Base-by-base conservation (phyloP, 495 filamentous ascomycete species). In the Xylaria curta region DNA sequence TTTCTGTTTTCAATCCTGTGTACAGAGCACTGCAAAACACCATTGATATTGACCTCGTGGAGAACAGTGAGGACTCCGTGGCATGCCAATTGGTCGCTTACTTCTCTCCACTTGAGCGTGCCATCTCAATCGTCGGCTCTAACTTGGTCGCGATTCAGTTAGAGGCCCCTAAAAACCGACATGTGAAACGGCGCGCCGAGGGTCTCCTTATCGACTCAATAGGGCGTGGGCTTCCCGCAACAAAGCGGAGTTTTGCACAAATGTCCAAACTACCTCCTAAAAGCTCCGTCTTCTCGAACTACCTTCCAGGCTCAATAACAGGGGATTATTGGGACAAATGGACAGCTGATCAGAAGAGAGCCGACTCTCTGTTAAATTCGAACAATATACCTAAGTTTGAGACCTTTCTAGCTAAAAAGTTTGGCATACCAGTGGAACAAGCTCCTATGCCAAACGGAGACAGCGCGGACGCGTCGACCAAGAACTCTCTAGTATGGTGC, bases 191-290 rank as follows among this genome's bases (percentile, higher is more conserved):
- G 7, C 87, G 89, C 10, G 85, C 89, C 19, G 87, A 89, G 66
- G 91, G 92, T 19, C 82, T 93, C 26, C 79, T 94, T 36, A 90
- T 92, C 31, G 90, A 93, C 75, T 90, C 91, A 0, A 89, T 94
- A 73, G 90, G 91, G 4, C 88, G 89, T n/a, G 85, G 85, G 7
- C 75, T 85, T 49, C 77, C 74, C 21, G 13, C 66, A 74, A 19
- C 75, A 71, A 70, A 76, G 76, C 65, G 72, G 73, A 15, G 54
- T 58, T 66, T 62, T n/a, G 19, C 38, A 54, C 66, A 75, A 73
- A 24, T 72, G 42, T 19, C 69, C 8, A 42, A 59, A 28, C 24
- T 66, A 36, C 24, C 74, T 63, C 19, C 73, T 68, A 38, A 72
- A 54, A 38, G 74, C 4, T 79, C 82, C 3, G 38, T 84, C 40